phyloP scores from a whole-genome alignment of 106 monocot genomes.

The Apostasia shenzhenica region DNA sequence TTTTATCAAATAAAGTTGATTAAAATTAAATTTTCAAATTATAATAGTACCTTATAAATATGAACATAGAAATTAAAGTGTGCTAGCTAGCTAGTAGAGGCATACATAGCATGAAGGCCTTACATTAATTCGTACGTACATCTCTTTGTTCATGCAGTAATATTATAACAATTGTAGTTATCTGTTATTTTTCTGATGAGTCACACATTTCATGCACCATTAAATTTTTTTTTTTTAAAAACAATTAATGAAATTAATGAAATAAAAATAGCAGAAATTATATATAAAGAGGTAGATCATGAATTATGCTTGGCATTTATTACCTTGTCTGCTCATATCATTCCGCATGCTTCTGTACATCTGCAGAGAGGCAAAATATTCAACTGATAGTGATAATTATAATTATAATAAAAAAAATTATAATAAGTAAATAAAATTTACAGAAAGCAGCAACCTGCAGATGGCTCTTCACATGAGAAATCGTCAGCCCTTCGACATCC shows the following conservation, averaged over 20 bases:
- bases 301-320: background rate
- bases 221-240: background rate
- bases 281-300: background rate
- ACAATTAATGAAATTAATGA: background rate
- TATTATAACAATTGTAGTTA: background rate
- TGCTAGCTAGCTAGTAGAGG: too few relatives aligned
- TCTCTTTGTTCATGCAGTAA: background rate
- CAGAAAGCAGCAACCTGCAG: slow-evolving; percentile 54
- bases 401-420: background rate
- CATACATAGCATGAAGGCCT: too few relatives aligned
- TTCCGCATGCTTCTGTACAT: slow-evolving; percentile 93
- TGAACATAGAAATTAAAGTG: too few relatives aligned
- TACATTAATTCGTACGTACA: too few relatives aligned
- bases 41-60: too few relatives aligned
- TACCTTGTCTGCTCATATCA: slow-evolving; percentile 68
- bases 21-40: too few relatives aligned
- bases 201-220: slow-evolving; percentile 3
- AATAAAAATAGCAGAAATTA: background rate
- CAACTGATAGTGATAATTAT: background rate
- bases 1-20: too few relatives aligned
- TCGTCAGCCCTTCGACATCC: slow-evolving; percentile 82
- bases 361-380: slow-evolving; percentile 17
- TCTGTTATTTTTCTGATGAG: background rate
- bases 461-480: slow-evolving; percentile 97
- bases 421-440: background rate